Evolutionary conservation across 495 filamentous ascomycete genomes (phyloP).

Genomic region (Hypoxylon cercidicola): DNA sequence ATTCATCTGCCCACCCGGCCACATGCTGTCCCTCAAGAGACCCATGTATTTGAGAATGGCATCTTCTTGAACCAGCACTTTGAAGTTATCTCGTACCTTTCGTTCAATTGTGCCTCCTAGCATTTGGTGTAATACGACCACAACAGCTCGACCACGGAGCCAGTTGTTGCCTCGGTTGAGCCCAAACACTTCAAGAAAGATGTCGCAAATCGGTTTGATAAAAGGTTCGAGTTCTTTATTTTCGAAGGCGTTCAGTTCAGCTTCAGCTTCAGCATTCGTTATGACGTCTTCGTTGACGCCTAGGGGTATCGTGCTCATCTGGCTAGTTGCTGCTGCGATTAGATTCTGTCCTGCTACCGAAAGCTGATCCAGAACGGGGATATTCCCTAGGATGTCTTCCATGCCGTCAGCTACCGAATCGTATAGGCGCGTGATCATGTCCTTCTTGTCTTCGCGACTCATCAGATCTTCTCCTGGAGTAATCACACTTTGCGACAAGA

Average conservation of each 20-base stretch:
- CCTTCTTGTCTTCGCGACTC: constrained; percentile 73
- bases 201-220: constrained; percentile 97
- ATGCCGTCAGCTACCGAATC: constrained; percentile 96
- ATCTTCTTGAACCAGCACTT: constrained; percentile 76
- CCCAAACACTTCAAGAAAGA: constrained; percentile 96
- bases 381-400: constrained; percentile 97
- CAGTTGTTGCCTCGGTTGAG: constrained; percentile 93
- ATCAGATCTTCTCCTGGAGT: constrained; percentile 57
- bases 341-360: constrained; percentile 93
- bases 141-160: constrained; percentile 93
- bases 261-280: constrained; percentile 88
- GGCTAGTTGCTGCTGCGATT: constrained; percentile 85
- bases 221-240: constrained; percentile 90
- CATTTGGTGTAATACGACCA: constrained; percentile 85
- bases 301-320: constrained; percentile 68
- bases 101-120: constrained; percentile 96
- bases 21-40: constrained; percentile 77
- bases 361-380: constrained; percentile 93
- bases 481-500: constrained; percentile 91
- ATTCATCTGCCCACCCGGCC: constrained; percentile 74
- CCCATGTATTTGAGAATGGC: constrained; percentile 78
- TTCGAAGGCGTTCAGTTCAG: constrained; percentile 93
- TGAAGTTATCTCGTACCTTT: constrained; percentile 85
- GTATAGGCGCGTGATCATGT: constrained; percentile 94
- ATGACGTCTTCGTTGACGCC: constrained; percentile 61